A percentile compares a stretch with the other conserved stretches of the same genome.
Conservation (phyloP, 352 stramenopile genomes). For the Phytophthora kernoviae region DNA sequence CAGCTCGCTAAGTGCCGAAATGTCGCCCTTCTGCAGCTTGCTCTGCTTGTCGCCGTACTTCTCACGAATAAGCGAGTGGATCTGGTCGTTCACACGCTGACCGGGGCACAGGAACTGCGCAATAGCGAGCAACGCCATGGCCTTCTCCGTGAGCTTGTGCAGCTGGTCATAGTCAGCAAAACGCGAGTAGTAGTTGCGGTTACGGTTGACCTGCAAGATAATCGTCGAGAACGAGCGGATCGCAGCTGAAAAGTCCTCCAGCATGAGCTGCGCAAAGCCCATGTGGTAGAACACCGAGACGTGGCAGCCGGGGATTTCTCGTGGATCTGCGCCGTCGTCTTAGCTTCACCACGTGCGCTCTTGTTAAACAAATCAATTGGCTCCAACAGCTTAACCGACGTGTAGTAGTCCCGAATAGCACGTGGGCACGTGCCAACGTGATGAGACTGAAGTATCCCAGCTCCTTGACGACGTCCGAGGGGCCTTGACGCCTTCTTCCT, state of each 20-base stretch:
- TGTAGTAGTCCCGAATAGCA: slow-evolving; percentile 98
- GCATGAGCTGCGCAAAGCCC: slow-evolving; percentile 97
- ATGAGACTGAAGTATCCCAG: slow-evolving; percentile 97
- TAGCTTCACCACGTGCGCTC: slow-evolving; percentile 48
- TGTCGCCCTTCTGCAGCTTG: slow-evolving; percentile 85
- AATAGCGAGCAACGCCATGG: slow-evolving; percentile 93
- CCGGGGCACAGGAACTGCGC: slow-evolving; percentile 89
- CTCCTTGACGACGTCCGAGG: slow-evolving; percentile 86
- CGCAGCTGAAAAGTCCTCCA: slow-evolving; percentile 95
- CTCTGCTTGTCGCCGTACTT: slow-evolving; percentile 94
- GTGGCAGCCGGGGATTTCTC: slow-evolving; percentile 92
- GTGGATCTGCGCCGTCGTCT: slow-evolving; percentile 84
- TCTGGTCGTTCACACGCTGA: slow-evolving; percentile 85
- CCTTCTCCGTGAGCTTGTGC: slow-evolving; percentile 95
- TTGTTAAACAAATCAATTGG: slow-evolving; percentile 92
- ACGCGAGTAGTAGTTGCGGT: slow-evolving; percentile 90
- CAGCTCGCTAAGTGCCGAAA: slow-evolving; percentile 85
- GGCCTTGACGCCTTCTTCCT: slow-evolving; percentile 38
- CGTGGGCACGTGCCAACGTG: slow-evolving; percentile 94
- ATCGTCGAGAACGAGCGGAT: slow-evolving; percentile 90
- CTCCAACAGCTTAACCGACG: slow-evolving; percentile 91
- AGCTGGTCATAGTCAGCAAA: slow-evolving; percentile 95
- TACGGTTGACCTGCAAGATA: slow-evolving; percentile 90
- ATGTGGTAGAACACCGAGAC: slow-evolving; percentile 98
- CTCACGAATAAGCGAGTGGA: slow-evolving; percentile 90